Base-by-base conservation (phyloP, 306 rosid genomes). In the Betula pendula region DNA sequence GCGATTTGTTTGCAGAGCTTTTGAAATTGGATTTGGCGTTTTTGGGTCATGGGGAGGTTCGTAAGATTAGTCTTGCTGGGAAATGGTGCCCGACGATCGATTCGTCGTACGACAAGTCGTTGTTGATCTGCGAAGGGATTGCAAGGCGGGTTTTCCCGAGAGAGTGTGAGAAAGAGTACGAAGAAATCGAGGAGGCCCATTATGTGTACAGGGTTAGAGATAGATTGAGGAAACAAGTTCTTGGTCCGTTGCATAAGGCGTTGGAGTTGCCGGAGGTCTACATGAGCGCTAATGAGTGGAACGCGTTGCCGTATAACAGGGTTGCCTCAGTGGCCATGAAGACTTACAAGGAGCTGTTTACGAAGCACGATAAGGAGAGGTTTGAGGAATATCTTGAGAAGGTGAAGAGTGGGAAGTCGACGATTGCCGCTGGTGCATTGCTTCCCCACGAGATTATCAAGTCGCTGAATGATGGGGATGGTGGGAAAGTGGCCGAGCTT, bases 301-400 rank as follows among this genome's bases (percentile, higher is more conserved):
- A 38, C 1, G 25, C 40, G 42, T 27, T 77, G 16, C 85, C 81
- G 4, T 77, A 81, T 45, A 65, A 72, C 0, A 67, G 85, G 33
- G 85, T 81, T 48, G 79, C 81, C 3, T 83, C 81, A 3, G 84
- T 85, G 22, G 89, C 89, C 3, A 82, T 85, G 86, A 85, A 79
- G 29, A 27, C 4, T 6, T 79, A 85, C 73, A 85, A 79, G 68
- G 44, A 11, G 0, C 49, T 49, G 63, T 82, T 82, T 42, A 0
- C 47, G 55, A 20, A 79, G 75, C 86, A 82, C 59, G 78, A 85
- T n/a, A 20, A 47, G 11, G 84, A 79, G 63, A 77, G 89, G 65
- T 85, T 85, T 38, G 25, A 13, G 9, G 70, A 73, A 27, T 82
- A 76, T 52, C 68, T 79, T 49, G 56, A 44, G 70, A 75, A 82